A percentile compares a stretch with the other conserved stretches of the same genome.
phyloP scores from a whole-genome alignment of 2,329 filamentous ascomycete genomes.

The Eurotiales sp. region DNA sequence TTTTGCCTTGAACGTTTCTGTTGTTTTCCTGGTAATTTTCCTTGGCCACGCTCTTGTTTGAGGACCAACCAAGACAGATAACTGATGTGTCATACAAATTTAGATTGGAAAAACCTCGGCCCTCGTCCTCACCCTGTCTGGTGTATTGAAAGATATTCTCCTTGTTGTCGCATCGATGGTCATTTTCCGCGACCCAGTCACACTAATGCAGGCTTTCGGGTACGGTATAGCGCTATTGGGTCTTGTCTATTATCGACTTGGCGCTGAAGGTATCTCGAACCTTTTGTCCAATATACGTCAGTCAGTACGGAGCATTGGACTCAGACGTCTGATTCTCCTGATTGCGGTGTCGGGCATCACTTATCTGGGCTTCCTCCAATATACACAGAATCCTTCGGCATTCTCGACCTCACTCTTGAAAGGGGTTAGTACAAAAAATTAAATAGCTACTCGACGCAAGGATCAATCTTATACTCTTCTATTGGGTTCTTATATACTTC shows the following conservation, averaged over 20 bases:
- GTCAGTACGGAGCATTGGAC: background rate
- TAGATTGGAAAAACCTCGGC: constrained; percentile 86
- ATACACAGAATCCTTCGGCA: background rate
- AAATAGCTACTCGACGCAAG: background rate
- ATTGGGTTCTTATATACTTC: background rate
- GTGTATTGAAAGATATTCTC: constrained; percentile 83
- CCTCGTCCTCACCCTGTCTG: constrained; percentile 77
- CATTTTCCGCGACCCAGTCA: constrained; percentile 71
- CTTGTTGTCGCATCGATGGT: constrained; percentile 72
- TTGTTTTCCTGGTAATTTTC: constrained; percentile 70
- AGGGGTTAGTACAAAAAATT: constrained; percentile 3
- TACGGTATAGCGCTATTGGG: constrained; percentile 70
- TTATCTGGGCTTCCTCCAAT: background rate
- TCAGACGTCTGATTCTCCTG: constrained; percentile 3
- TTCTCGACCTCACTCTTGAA: background rate
- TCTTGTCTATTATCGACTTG: constrained; percentile 66
- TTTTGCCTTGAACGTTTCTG: constrained; percentile 76
- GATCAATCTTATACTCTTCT: background rate
- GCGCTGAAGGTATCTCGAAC: constrained; percentile 50
- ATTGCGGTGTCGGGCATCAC: background rate
- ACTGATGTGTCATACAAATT: background rate
- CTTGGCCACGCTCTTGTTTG: background rate
- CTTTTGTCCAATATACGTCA: constrained; percentile 1
- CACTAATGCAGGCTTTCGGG: constrained; percentile 67
- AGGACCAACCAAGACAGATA: constrained; percentile 8